These are phyloP conservation scores for Chaetomiaceae sp. DNA, from an alignment of 2,329 filamentous ascomycete genomes.

Conservation along the genomic window DNA sequence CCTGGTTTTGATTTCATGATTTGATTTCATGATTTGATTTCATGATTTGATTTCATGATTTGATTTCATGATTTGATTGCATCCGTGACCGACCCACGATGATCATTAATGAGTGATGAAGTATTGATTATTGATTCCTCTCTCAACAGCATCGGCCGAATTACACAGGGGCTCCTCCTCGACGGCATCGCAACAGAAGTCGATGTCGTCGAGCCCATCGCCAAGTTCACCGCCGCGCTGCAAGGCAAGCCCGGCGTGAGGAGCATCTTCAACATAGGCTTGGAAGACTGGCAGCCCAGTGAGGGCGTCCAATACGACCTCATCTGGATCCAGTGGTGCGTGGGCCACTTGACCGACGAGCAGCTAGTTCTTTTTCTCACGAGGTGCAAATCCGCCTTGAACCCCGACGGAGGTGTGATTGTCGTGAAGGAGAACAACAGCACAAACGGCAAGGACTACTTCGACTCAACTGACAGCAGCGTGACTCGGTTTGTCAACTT, in stretches of 20 bases:
- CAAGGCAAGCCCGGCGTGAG: constrained; percentile 52
- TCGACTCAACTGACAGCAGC: constrained; percentile 69
- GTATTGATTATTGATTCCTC: background rate
- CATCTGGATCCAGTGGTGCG: constrained; percentile 89
- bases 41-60: too few species aligned
- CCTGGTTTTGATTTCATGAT: too few species aligned
- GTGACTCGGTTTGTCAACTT: constrained; percentile 73
- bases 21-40: too few species aligned
- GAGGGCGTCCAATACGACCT: constrained; percentile 60
- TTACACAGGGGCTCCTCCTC: constrained; percentile 73
- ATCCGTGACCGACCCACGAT: too few species aligned
- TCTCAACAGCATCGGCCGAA: constrained; percentile 65
- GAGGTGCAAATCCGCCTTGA: constrained; percentile 48
- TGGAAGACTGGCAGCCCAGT: constrained; percentile 63
- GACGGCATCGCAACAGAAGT: constrained; percentile 67
- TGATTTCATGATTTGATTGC: too few species aligned
- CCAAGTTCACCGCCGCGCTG: constrained; percentile 69
- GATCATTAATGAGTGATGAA: too few species aligned
- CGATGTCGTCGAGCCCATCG: constrained; percentile 80
- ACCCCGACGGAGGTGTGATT: constrained; percentile 47
- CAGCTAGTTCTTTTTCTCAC: constrained; percentile 65
- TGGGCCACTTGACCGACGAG: constrained; percentile 72
- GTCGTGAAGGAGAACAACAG: constrained; percentile 78
- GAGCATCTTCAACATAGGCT: constrained; percentile 62
- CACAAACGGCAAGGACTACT: constrained; percentile 57